Percentiles rank a stretch among this genome's conserved stretches.
phyloP scores from a whole-genome alignment of 495 filamentous ascomycete genomes.

The Penicillium antarcticum region DNA sequence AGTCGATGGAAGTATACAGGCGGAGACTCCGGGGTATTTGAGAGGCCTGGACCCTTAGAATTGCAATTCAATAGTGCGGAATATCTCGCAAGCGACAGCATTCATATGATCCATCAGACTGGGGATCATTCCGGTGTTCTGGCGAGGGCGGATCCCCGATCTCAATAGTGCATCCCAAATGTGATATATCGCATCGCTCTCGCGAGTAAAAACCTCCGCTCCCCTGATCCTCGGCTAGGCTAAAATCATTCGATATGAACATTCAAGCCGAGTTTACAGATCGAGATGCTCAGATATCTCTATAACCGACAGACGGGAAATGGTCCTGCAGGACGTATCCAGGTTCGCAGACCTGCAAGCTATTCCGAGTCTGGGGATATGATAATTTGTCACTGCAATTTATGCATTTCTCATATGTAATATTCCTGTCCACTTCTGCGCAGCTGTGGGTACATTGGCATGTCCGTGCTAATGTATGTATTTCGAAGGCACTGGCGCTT shows the following conservation, averaged over 20 bases:
- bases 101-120: slow-evolving; percentile 22
- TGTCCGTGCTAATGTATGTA: background rate
- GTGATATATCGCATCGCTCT: slow-evolving; percentile 19
- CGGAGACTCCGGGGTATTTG: slow-evolving; percentile 1
- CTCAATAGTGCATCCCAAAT: slow-evolving; percentile 16
- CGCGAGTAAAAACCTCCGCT: slow-evolving; percentile 11
- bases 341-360: background rate
- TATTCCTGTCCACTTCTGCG: background rate
- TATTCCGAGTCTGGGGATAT: background rate
- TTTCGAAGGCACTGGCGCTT: slow-evolving; percentile 2
- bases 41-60: background rate
- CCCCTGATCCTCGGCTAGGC: background rate
- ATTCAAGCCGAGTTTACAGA: background rate
- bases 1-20: no score
- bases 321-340: background rate
- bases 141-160: slow-evolving; percentile 16
- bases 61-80: slow-evolving; percentile 8
- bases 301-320: background rate
- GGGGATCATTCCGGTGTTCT: background rate
- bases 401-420: background rate
- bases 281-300: background rate
- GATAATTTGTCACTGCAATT: background rate
- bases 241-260: background rate
- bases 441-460: slow-evolving; percentile 1
- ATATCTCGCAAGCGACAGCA: slow-evolving; percentile 18